These are phyloP conservation scores for Tolypocladium ovalisporum DNA, from an alignment of 2,329 filamentous ascomycete species.

Conservation along the genomic window DNA sequence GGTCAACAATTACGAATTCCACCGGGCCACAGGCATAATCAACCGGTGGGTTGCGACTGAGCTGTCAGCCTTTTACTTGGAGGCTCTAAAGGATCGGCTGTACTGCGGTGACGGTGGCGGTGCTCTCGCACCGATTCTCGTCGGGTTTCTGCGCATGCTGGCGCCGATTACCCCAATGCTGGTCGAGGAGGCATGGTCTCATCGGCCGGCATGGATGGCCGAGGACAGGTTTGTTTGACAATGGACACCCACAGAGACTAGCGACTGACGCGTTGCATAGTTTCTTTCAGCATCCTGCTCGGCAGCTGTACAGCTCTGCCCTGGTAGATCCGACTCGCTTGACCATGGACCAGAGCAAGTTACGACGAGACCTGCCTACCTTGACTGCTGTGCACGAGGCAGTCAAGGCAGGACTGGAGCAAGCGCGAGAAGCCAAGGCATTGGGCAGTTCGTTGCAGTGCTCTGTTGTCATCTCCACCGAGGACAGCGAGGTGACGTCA, in stretches of 20 bases:
- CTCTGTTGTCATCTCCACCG: conserved; percentile 47
- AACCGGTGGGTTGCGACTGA: conserved; percentile 76
- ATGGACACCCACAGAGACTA: neutral
- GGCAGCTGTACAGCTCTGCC: conserved; percentile 34
- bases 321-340: conserved; percentile 30
- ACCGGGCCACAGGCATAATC: conserved; percentile 60
- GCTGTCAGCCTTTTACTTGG: conserved; percentile 88
- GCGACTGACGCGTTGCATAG: conserved; percentile 12
- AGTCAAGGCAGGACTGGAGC: conserved; percentile 67
- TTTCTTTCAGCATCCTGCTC: conserved; percentile 26
- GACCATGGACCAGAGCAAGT: conserved; percentile 21
- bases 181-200: conserved; percentile 80
- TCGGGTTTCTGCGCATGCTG: conserved; percentile 66
- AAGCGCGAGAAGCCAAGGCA: conserved; percentile 57
- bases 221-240: conserved; percentile 27
- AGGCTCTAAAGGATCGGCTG: conserved; percentile 80
- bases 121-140: conserved; percentile 54
- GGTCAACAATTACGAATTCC: conserved; percentile 68
- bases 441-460: conserved; percentile 76
- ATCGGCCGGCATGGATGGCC: conserved; percentile 56
- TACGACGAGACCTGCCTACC: conserved; percentile 31
- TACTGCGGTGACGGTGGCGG: conserved; percentile 71
- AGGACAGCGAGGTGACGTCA: conserved; percentile 20
- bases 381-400: conserved; percentile 50
- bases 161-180: conserved; percentile 72